A percentile compares a stretch with the other conserved stretches of the same genome.
Conservation (phyloP, 1,139 yeast species). For the Geotrichum klebahnii region DNA sequence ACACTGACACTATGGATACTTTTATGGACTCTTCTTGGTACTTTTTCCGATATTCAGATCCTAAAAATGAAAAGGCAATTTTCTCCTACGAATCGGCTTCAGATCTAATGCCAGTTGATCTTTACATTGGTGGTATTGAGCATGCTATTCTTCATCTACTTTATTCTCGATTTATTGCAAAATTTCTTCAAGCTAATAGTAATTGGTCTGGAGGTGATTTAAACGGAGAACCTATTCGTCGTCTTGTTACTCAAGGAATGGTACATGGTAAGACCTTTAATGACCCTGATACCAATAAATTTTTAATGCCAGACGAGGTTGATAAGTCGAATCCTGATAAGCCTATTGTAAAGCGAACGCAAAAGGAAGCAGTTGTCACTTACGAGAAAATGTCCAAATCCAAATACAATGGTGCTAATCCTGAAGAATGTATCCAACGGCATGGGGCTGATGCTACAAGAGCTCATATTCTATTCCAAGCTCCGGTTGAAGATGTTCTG, state of each 20-base stretch:
- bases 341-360: conserved; percentile 51
- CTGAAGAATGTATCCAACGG: conserved; percentile 63
- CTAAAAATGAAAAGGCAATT: conserved; percentile 54
- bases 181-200: conserved; percentile 60
- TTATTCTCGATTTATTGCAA: conserved; percentile 78
- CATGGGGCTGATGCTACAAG: conserved; percentile 95
- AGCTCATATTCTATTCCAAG: conserved; percentile 90
- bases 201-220: conserved; percentile 53
- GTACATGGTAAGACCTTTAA: conserved; percentile 85
- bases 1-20: conserved; percentile 97
- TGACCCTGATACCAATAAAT: conserved; percentile 68
- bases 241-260: conserved; percentile 92
- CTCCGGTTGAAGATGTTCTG: conserved; percentile 76
- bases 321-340: conserved; percentile 41
- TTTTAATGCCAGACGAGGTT: conserved; percentile 72
- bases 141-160: conserved; percentile 90
- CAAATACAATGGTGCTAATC: conserved; percentile 90
- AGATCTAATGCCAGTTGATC: conserved; percentile 71
- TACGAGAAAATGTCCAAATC: conserved; percentile 96
- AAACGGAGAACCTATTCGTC: conserved; percentile 73
- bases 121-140: conserved; percentile 91
- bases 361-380: conserved; percentile 51
- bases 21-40: conserved; percentile 98
- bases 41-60: conserved; percentile 75
- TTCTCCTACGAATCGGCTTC: conserved; percentile 54